Evolutionary conservation across 164 flowering plant species (phyloP), one percentile per base, ranked within the genome.

Genomic region (Chloranthus sessilifolius): DNA sequence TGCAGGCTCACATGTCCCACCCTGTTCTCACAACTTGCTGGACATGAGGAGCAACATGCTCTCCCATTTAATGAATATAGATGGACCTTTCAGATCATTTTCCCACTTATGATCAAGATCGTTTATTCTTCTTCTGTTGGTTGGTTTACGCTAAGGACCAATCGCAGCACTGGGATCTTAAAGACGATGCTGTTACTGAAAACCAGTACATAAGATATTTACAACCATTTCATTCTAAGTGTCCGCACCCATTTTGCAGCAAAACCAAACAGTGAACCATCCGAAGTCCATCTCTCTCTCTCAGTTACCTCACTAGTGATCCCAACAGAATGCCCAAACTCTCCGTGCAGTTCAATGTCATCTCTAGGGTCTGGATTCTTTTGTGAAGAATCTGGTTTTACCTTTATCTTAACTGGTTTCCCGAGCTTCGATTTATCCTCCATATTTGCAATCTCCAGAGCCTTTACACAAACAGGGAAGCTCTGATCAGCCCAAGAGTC

Each of bases 401-500:
- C 71, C 70, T 49, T 82, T 27, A 88, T 92, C 67, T 82, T 92
- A 7, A 92, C 78, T 7, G 99, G 96, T 64, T 79, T 72, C 29
- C 96, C 96, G 3, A 88, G 87, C 53, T 65, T 74, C 19, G 95
- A 79, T 50, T 88, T 88, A 47, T 86, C 95, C 66, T 79, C 82
- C 79, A 84, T 64, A 63, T 53, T 64, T 14, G 95, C 95, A 46
- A 76, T 67, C 47, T 88, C 86, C 21, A 79, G 81, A 39, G 99
- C 99, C 68, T 63, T 82, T 24, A 59, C 59, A 59, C 92, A 86
- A 24, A 92, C 76, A 23, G 95, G 91, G 56, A 84, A 88, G n/a
- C 80, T 81, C 44, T 78, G 67, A 33, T 86, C 91, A 50, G 88
- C 92, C 91, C 91, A 79, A 7, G 95, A 83, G 46, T 92, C 96